These are phyloP conservation scores for Sequoiadendron giganteum DNA, from an alignment of 75 land plant genomes.

Conservation along the genomic window DNA sequence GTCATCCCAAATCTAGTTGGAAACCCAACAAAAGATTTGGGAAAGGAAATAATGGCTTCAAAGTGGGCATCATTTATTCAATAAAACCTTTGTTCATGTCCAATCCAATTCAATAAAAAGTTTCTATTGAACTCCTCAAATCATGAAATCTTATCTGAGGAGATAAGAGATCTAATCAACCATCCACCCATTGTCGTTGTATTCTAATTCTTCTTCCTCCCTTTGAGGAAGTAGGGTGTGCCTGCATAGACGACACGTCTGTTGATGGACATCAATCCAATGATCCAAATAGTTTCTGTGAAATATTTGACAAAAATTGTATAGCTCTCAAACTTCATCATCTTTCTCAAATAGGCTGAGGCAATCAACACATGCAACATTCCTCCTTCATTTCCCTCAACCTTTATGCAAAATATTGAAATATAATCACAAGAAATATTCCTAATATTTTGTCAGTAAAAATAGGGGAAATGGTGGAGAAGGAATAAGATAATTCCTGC, in stretches of 20 bases:
- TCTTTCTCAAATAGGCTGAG: slow-evolving; percentile 43
- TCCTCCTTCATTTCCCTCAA: not conserved
- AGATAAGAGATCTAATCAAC: too few species aligned
- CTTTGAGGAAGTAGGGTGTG: slow-evolving; percentile 15
- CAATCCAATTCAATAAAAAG: too few species aligned
- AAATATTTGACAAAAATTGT: slow-evolving; percentile 59
- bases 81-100: too few species aligned
- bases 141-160: too few species aligned
- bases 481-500: too few species aligned
- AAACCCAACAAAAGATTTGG: too few species aligned
- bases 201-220: not conserved
- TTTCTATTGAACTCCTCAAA: too few species aligned
- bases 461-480: not conserved
- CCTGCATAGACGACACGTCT: slow-evolving; percentile 66
- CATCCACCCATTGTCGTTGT: not conserved
- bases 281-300: slow-evolving; percentile 61
- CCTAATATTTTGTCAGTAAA: slow-evolving; percentile 35
- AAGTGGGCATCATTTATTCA: too few species aligned
- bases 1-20: too few species aligned
- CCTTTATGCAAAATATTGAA: slow-evolving; percentile 13
- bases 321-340: slow-evolving; percentile 44
- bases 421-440: slow-evolving; percentile 39
- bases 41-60: too few species aligned
- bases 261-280: slow-evolving; percentile 62
- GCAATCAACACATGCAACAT: slow-evolving; percentile 48